Conservation (phyloP, 2,329 filamentous ascomycete species). For the Penicillium sp. region DNA sequence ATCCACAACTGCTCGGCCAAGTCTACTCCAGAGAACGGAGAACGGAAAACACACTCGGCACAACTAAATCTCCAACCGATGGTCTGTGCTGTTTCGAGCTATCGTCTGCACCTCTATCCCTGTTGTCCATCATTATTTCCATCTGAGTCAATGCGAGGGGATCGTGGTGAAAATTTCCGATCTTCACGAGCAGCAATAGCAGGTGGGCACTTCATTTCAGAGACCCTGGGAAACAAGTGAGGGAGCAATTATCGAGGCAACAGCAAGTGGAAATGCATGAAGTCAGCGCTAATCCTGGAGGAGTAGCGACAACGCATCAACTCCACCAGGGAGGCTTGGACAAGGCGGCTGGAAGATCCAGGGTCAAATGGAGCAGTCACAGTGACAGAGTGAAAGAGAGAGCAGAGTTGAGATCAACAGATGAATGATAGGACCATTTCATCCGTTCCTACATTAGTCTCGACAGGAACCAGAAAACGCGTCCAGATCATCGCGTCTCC, state of each 20-base stretch:
- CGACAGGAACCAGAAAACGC: conserved; percentile 1
- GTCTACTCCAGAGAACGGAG: too few species aligned
- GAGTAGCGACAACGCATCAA: conserved; percentile 8
- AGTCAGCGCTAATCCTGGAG: conserved; percentile 1
- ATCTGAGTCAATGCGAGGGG: conserved; percentile 19
- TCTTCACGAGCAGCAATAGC: conserved; percentile 10
- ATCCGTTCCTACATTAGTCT: too few species aligned
- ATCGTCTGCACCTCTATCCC: conserved; percentile 13
- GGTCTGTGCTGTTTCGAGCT: conserved; percentile 5
- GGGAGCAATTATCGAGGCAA: not conserved
- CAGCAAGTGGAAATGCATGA: not conserved
- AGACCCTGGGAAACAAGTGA: not conserved
- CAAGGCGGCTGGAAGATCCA: not conserved
- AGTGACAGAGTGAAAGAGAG: too few species aligned
- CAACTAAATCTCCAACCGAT: too few species aligned
- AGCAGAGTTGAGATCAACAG: too few species aligned
- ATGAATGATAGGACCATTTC: too few species aligned
- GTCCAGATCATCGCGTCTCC: not conserved
- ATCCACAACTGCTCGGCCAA: too few species aligned
- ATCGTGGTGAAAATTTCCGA: conserved; percentile 22
- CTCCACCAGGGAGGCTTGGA: too few species aligned
- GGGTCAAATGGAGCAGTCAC: too few species aligned
- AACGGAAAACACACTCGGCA: too few species aligned
- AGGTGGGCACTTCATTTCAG: conserved; percentile 6
- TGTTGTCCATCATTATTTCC: conserved; percentile 12